Evolutionary conservation across 1,139 yeast genomes (phyloP), one percentile per base, ranked within the genome.

Genomic region (Debaryomyces sp.): DNA sequence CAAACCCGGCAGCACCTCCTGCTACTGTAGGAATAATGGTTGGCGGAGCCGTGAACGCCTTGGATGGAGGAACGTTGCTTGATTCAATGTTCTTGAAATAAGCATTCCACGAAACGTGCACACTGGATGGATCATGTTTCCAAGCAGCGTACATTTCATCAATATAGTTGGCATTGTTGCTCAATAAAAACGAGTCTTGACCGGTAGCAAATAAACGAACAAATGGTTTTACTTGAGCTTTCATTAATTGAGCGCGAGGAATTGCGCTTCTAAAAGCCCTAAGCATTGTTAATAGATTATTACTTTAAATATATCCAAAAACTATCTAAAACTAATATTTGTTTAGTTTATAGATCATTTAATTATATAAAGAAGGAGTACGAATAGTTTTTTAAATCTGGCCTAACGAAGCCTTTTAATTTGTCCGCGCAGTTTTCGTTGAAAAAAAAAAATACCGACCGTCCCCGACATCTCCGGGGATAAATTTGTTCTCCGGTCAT

Each of bases 81-180:
- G 83, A 77, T 58, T 87, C 90, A 70, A 94, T 77, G 77, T 94
- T 94, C 72, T 87, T 88, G 79, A 94, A 94, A 73, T 95, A 94
- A 26, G 97, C 85, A 66, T 90, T 88, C 99, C 99, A 94, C 24
- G 98, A 92, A 41, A 86, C 85, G 68, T 94, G 99, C 43, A 94
- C 99, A 47, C 94, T 84, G 46, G 78, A 57, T 27, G 99, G 99
- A 67, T 95, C 98, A 57, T 84, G 69, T 64, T 84, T 81, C 98
- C 98, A 94, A 44, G 96, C 94, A 56, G 84, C 83, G 70, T 91
- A 95, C 99, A 94, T 94, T 73, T 94, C 98, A 69, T 94, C 99
- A 61, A 95, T 88, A 72, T 94, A 94, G 63, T 85, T 85, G 57
- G 97, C 96, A 70, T 89, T 89, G 66, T 85, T 84, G 49, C 96